Percentiles rank a stretch among this genome's conserved stretches.
Evolutionary conservation across 2,329 filamentous ascomycete genomes (phyloP).

Genomic region (Fonsecaea pugnacius): DNA sequence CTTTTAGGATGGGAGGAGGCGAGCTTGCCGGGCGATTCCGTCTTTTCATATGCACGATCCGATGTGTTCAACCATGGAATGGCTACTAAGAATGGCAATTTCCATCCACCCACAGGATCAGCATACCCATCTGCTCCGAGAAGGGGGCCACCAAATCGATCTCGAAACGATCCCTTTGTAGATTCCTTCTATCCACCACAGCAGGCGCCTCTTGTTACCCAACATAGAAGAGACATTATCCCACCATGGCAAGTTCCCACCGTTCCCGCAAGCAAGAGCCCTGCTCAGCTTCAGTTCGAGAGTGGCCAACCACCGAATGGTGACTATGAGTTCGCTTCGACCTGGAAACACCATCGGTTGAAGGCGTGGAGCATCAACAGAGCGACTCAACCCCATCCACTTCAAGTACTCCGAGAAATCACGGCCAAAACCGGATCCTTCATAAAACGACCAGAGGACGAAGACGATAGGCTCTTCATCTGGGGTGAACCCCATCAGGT

Average conservation of each 20-base stretch:
- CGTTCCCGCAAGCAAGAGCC: constrained; percentile 4
- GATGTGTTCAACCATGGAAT: constrained; percentile 24
- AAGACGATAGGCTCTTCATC: constrained; percentile 27
- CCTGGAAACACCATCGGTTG: constrained; percentile 19
- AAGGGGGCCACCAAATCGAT: constrained; percentile 8
- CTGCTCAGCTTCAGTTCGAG: constrained; percentile 18
- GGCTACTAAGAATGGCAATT: constrained; percentile 4
- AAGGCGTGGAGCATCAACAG: constrained; percentile 18
- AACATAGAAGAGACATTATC: background rate
- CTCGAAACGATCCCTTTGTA: background rate
- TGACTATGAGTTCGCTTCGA: constrained; percentile 16
- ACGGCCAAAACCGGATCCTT: constrained; percentile 29
- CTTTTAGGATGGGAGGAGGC: constrained; percentile 33
- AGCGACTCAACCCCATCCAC: constrained; percentile 18
- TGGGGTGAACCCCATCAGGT: constrained; percentile 32
- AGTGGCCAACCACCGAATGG: constrained; percentile 11
- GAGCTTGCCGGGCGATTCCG: constrained; percentile 25
- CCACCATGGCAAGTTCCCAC: background rate
- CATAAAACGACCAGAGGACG: constrained; percentile 26
- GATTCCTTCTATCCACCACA: background rate
- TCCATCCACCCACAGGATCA: constrained; percentile 12
- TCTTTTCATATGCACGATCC: constrained; percentile 29
- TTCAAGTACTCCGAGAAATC: constrained; percentile 19
- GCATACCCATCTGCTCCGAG: background rate
- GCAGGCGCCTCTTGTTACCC: background rate